Evolutionary conservation across 2,329 filamentous ascomycete genomes (phyloP).

Genomic region (Juglanconis oblonga): DNA sequence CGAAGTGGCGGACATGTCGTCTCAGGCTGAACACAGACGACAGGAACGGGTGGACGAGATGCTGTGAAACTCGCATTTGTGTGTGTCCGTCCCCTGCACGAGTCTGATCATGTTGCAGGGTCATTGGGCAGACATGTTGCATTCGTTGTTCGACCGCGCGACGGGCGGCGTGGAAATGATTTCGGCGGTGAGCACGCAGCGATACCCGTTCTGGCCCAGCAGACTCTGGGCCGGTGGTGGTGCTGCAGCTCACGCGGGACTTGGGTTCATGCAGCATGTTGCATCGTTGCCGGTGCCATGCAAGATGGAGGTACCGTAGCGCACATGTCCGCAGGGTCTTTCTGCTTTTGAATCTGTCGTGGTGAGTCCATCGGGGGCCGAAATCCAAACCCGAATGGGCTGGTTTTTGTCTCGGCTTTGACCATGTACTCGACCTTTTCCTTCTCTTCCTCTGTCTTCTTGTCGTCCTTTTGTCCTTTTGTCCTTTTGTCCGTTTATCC

Average conservation of each 20-base stretch:
- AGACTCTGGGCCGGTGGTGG: background rate
- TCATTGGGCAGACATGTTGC: background rate
- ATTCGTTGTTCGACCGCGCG: conserved; percentile 9
- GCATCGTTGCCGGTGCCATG: background rate
- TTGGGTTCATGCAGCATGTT: background rate
- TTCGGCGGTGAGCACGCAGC: conserved; percentile 15
- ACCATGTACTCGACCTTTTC: too few species aligned
- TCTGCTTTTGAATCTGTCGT: background rate
- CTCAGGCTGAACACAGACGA: background rate
- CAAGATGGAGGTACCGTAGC: background rate
- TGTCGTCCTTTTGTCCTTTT: too few species aligned
- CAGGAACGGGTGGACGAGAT: background rate
- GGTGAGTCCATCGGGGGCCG: background rate
- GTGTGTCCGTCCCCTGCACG: too few species aligned
- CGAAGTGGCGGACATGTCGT: background rate
- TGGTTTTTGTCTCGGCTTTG: background rate
- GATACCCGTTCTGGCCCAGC: background rate
- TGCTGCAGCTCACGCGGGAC: conserved; percentile 1
- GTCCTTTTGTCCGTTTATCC: too few species aligned
- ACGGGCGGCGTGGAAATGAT: conserved; percentile 4
- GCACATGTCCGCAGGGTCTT: background rate
- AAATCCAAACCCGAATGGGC: background rate
- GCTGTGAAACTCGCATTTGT: background rate
- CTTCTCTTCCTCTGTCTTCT: too few species aligned
- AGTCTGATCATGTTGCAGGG: too few species aligned